Conservation (phyloP, 495 filamentous ascomycete genomes). For the Melanomma pulvis-pyrius region DNA sequence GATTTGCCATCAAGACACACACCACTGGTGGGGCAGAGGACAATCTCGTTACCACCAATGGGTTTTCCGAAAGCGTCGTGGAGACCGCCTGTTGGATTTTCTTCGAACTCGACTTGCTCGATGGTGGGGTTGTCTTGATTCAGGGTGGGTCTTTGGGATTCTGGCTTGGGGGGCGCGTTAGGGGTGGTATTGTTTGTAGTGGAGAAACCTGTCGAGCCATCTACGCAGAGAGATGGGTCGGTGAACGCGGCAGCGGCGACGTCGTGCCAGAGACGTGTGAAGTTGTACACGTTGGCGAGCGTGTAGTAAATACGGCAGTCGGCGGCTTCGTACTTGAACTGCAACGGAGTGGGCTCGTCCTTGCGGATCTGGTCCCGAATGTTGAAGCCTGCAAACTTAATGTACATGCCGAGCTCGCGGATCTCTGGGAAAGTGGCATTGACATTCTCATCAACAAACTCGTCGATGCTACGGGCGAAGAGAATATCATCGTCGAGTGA, state of each 20-base stretch:
- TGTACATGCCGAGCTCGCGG: constrained; percentile 18
- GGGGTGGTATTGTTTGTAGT: constrained; percentile 10
- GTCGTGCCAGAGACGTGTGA: constrained; percentile 49
- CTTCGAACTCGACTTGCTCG: constrained; percentile 14
- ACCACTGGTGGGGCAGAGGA: background rate
- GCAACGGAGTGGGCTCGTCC: constrained; percentile 48
- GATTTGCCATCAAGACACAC: constrained; percentile 1
- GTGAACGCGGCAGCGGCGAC: constrained; percentile 4
- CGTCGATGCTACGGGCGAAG: constrained; percentile 35
- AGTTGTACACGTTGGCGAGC: constrained; percentile 48
- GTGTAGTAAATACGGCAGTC: constrained; percentile 61
- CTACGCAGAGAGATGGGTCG: constrained; percentile 22
- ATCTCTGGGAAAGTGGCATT: constrained; percentile 16
- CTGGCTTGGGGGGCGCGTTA: background rate
- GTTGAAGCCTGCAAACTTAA: constrained; percentile 16
- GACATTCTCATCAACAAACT: constrained; percentile 2
- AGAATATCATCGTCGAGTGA: constrained; percentile 11
- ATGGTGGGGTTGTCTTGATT: constrained; percentile 3
- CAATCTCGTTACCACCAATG: background rate
- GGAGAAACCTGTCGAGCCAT: constrained; percentile 23
- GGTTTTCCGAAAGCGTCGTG: constrained; percentile 1
- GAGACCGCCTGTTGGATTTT: constrained; percentile 5
- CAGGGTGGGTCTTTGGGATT: constrained; percentile 3
- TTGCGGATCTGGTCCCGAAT: constrained; percentile 23
- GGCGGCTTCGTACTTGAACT: constrained; percentile 57